Evolutionary conservation across 768 basidiomycete species (phyloP), one percentile per base, ranked within the genome.

Genomic region (Calocybe cyanea): DNA sequence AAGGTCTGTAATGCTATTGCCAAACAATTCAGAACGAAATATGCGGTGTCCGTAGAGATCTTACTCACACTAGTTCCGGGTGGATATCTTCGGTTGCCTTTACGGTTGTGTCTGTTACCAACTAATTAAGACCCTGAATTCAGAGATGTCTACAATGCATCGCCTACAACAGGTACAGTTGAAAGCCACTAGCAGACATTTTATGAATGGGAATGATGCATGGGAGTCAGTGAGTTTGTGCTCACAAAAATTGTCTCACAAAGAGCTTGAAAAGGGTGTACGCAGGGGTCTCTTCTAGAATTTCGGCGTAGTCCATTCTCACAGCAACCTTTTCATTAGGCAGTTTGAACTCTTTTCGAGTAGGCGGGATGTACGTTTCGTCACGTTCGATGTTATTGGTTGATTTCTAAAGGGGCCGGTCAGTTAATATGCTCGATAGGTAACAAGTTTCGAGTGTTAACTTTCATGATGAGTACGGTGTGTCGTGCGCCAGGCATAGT

Each of bases 401-500:
- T 0, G 68, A 54, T 67, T 73, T 73, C 72, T 73, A 41, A 8
- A 11, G 5, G 15, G n/a, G n/a, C n/a, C n/a, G n/a, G n/a, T n/a
- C n/a, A n/a, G n/a, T n/a, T n/a, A n/a, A n/a, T n/a, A n/a, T n/a
- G n/a, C n/a, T n/a, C n/a, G n/a, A n/a, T n/a, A n/a, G n/a, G n/a
- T n/a, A n/a, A n/a, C n/a, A n/a, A n/a, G n/a, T n/a, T n/a, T n/a
- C 50, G 18, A 17, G 18, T 28, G 9, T 40, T 42, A 20, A 51
- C 66, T 71, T 65, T 87, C 86, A 64, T 85, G 82, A 58, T 78
- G 77, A 6, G 62, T 76, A 38, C 77, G 72, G 66, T 87, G 74
- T 40, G 79, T 85, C 57, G 80, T 63, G 52, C 77, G 72, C 86
- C 86, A 83, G 63, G 84, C 64, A 72, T 80, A 66, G 69, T 83